Conservation (phyloP, 2,329 filamentous ascomycete species). For the Botryotinia calthae region DNA sequence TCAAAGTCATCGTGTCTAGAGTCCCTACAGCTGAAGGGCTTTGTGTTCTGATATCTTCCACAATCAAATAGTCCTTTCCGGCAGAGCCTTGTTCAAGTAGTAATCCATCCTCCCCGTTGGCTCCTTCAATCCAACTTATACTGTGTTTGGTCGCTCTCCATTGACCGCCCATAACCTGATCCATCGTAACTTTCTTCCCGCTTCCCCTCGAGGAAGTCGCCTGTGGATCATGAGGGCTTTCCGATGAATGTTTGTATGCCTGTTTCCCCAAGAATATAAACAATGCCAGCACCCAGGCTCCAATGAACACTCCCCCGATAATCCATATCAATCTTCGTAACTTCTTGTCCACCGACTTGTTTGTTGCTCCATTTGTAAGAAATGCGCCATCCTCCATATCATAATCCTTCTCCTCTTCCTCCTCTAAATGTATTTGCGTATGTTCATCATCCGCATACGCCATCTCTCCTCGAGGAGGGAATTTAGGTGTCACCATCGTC, state of each 20-base stretch:
- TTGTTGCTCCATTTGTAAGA: constrained; percentile 38
- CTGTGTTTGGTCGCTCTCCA: constrained; percentile 64
- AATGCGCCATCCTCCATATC: constrained; percentile 49
- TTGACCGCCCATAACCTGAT: constrained; percentile 64
- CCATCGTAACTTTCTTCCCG: constrained; percentile 70
- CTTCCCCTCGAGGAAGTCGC: constrained; percentile 60
- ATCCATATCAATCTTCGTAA: constrained; percentile 58
- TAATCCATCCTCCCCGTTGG: constrained; percentile 77
- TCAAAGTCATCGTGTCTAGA: constrained; percentile 63
- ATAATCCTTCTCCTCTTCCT: constrained; percentile 39
- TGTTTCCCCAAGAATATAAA: constrained; percentile 64
- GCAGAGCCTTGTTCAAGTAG: constrained; percentile 65
- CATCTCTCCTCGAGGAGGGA: constrained; percentile 30
- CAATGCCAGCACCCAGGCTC: constrained; percentile 67
- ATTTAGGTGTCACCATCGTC: constrained; percentile 35
- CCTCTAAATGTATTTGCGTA: constrained; percentile 26
- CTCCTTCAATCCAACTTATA: constrained; percentile 74
- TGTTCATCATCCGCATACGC: constrained; percentile 35
- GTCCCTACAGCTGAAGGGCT: constrained; percentile 44
- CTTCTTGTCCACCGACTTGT: constrained; percentile 61
- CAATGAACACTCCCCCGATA: constrained; percentile 56
- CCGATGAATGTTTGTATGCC: constrained; percentile 62
- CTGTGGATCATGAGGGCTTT: constrained; percentile 64
- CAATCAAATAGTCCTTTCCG: constrained; percentile 73
- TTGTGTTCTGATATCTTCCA: constrained; percentile 75